Conservation (phyloP, 2,329 filamentous ascomycete species). For the Aspergillus tanneri region DNA sequence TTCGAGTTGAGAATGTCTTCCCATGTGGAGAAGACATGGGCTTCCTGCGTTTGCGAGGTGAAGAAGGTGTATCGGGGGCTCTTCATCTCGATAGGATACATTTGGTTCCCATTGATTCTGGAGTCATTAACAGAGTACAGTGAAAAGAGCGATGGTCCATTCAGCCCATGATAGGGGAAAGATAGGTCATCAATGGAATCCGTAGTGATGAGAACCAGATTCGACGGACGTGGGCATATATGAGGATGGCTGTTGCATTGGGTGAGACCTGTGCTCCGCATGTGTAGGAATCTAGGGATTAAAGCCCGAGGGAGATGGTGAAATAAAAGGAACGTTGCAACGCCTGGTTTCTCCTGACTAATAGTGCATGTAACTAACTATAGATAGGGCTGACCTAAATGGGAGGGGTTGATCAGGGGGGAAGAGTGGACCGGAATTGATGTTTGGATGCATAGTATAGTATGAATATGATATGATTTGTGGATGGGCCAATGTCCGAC, state of each 20-base stretch:
- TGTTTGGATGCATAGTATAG: not conserved
- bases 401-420: too few relatives aligned
- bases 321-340: too few relatives aligned
- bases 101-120: not conserved
- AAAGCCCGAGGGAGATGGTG: too few relatives aligned
- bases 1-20: not conserved
- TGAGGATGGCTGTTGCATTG: not conserved
- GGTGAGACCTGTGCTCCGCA: too few relatives aligned
- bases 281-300: too few relatives aligned
- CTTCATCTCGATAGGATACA: constrained; percentile 5
- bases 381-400: too few relatives aligned
- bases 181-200: not conserved
- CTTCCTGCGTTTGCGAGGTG: constrained; percentile 76
- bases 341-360: too few relatives aligned
- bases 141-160: not conserved
- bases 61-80: constrained; percentile 85
- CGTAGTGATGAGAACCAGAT: not conserved
- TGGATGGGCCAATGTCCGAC: not conserved
- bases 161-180: not conserved
- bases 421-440: too few relatives aligned
- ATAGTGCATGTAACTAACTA: too few relatives aligned
- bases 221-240: not conserved
- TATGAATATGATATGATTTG: not conserved
- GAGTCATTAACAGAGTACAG: not conserved
- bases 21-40: constrained; percentile 11